Evolutionary conservation across 1,139 yeast species (phyloP), one percentile per base, ranked within the genome.

Genomic region (Lodderomyces pseudojiufengensis): DNA sequence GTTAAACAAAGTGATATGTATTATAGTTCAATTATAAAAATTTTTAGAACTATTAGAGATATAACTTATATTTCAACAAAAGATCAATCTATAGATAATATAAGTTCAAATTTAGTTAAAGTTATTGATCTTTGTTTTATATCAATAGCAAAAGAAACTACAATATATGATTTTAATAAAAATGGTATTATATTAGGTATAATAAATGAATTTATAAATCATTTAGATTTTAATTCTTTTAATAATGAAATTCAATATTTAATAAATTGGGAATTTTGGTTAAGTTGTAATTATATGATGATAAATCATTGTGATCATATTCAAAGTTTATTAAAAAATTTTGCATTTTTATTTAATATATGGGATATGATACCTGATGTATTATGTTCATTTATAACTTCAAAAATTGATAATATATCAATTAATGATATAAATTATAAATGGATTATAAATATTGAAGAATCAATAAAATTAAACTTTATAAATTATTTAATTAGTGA

Each of bases 201-300:
- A 24, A 61, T 63, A 27, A 59, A 65, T 36, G 78, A 75, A 43
- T 73, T 70, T 40, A 53, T 69, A n/a, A 63, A 63, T 43, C 65
- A 68, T 44, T 57, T 63, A 23, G 61, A 52, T 37, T 53, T 54
- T 31, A 51, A 59, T 24, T 33, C 29, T 11, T 23, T 21, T 21
- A 28, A 31, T 11, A 34, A 24, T 22, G 41, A 39, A 20, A 31
- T 41, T 11, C 35, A 45, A 9, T 38, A 35, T 31, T 37, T 44
- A 15, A 57, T 84, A 14, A 74, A 82, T 58, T 86, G 95, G 95
- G 66, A 66, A 37, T 85, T 86, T 51, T 86, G 95, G 95, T 55
- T 83, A 9, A 65, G 72, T 38, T 80, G 84, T 16, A 59, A 70
- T 14, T 65, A 74, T 43, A 65, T 76, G 47, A 75, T 84, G 80